Evolutionary conservation across 2,329 filamentous ascomycete species (phyloP).

Genomic region (Sphaerostilbella broomeana): DNA sequence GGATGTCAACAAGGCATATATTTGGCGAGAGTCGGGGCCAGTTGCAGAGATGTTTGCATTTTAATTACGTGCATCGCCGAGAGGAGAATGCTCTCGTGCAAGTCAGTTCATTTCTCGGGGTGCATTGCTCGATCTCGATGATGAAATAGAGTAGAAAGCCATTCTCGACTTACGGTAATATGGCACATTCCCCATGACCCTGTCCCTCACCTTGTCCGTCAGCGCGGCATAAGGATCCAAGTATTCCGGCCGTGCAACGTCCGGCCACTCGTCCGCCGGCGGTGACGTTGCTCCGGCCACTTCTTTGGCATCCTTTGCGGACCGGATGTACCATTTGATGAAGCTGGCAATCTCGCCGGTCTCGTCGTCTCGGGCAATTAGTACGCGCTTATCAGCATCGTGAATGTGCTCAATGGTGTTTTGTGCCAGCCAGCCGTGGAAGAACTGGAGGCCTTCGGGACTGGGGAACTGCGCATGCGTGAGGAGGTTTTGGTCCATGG

Average conservation of each 20-base stretch:
- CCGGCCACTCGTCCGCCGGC: slow-evolving; percentile 26
- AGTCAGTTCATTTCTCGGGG: too few species aligned
- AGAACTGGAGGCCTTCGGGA: slow-evolving; percentile 21
- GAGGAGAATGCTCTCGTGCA: too few species aligned
- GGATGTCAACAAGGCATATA: too few species aligned
- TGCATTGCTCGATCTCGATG: too few species aligned
- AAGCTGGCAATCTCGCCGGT: slow-evolving; percentile 28
- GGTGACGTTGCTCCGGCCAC: slow-evolving; percentile 16
- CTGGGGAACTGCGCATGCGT: slow-evolving; percentile 36
- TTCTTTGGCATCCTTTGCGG: slow-evolving; percentile 14
- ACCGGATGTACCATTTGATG: slow-evolving; percentile 30
- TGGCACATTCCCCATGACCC: slow-evolving; percentile 23
- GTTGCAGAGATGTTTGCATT: too few species aligned
- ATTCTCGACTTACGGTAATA: slow-evolving; percentile 36
- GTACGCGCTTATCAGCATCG: slow-evolving; percentile 22
- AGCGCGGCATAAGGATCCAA: slow-evolving; percentile 29
- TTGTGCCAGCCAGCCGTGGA: slow-evolving; percentile 25
- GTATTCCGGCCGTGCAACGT: slow-evolving; percentile 23
- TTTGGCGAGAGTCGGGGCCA: too few species aligned
- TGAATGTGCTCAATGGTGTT: slow-evolving; percentile 26
- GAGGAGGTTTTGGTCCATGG: slow-evolving; percentile 34
- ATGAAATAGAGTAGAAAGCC: too few species aligned
- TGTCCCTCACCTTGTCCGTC: slow-evolving; percentile 25
- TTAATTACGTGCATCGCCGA: too few species aligned
- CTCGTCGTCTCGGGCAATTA: slow-evolving; percentile 28